A percentile compares a stretch with the other conserved stretches of the same genome.
Evolutionary conservation across 169 alveolate species (phyloP).

Genomic region (Plasmodium chabaudi): DNA sequence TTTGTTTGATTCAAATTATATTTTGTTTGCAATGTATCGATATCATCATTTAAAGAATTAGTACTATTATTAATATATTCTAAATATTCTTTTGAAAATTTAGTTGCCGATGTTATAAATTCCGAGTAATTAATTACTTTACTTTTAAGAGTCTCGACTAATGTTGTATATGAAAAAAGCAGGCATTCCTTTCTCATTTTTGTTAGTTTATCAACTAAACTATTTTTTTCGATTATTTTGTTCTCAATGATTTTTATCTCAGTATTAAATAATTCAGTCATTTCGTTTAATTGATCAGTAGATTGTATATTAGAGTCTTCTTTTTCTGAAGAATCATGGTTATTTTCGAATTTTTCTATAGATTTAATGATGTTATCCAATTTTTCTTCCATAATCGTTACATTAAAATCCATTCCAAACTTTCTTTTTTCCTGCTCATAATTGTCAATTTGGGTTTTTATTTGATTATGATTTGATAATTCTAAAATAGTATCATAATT

Average conservation of each 20-base stretch:
- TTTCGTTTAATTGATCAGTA: not conserved
- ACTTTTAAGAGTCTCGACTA: not conserved
- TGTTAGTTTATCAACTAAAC: not conserved
- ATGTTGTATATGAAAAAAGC: not conserved
- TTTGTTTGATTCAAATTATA: not conserved
- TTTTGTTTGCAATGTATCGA: slow-evolving; percentile 5
- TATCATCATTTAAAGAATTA: not conserved
- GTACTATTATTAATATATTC: not conserved
- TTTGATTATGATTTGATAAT: not conserved
- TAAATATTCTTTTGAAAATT: not conserved
- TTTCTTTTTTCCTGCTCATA: slow-evolving; percentile 1
- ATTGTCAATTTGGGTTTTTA: not conserved
- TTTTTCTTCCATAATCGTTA: not conserved
- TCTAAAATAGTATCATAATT: slow-evolving; percentile 16
- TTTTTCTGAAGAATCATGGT: not conserved
- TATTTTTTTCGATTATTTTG: not conserved
- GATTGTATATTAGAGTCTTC: not conserved
- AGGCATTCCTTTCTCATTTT: not conserved
- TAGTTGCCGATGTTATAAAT: not conserved
- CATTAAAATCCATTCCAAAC: not conserved
- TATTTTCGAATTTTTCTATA: not conserved
- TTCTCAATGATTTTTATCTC: not conserved
- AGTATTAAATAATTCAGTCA: not conserved
- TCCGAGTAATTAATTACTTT: not conserved
- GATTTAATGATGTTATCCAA: not conserved